Percentiles rank a stretch among this genome's conserved stretches.
Evolutionary conservation across 2,329 filamentous ascomycete genomes (phyloP).

Genomic region (Capronia coronata): DNA sequence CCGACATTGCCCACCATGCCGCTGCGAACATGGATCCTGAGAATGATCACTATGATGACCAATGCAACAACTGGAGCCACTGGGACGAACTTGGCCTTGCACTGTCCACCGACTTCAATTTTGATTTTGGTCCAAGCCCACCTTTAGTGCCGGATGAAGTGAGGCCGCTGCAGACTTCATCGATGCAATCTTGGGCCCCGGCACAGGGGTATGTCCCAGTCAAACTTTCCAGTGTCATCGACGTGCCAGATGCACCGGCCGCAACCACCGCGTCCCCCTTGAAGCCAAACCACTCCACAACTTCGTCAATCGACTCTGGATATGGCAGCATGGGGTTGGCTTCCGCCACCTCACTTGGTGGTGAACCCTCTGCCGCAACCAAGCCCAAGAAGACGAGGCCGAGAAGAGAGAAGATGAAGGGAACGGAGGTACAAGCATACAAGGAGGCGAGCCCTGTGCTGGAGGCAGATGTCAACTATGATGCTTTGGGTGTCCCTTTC

Average conservation of each 20-base stretch:
- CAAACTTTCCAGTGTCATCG: constrained; percentile 7
- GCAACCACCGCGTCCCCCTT: constrained; percentile 3
- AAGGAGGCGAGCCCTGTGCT: constrained; percentile 9
- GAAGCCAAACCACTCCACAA: constrained; percentile 18
- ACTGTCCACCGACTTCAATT: constrained; percentile 13
- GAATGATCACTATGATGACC: constrained; percentile 19
- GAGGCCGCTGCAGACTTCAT: background rate
- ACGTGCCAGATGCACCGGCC: background rate
- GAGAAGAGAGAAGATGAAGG: constrained; percentile 9
- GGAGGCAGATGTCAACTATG: constrained; percentile 19
- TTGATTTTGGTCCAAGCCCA: constrained; percentile 5
- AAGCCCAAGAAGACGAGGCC: constrained; percentile 1
- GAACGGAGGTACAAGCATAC: constrained; percentile 1
- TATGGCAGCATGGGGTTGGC: constrained; percentile 18
- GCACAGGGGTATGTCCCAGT: constrained; percentile 5
- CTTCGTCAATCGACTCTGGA: constrained; percentile 22
- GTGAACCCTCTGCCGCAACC: background rate
- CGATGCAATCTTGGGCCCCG: background rate
- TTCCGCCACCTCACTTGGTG: constrained; percentile 7
- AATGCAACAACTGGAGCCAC: constrained; percentile 21
- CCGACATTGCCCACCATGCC: constrained; percentile 4
- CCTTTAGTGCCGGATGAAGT: constrained; percentile 4
- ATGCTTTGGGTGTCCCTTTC: constrained; percentile 15
- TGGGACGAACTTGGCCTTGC: constrained; percentile 21
- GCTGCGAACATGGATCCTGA: constrained; percentile 9